Evolutionary conservation across 305 asterid species (phyloP), one percentile per base, ranked within the genome.

Genomic region (Withania somnifera): DNA sequence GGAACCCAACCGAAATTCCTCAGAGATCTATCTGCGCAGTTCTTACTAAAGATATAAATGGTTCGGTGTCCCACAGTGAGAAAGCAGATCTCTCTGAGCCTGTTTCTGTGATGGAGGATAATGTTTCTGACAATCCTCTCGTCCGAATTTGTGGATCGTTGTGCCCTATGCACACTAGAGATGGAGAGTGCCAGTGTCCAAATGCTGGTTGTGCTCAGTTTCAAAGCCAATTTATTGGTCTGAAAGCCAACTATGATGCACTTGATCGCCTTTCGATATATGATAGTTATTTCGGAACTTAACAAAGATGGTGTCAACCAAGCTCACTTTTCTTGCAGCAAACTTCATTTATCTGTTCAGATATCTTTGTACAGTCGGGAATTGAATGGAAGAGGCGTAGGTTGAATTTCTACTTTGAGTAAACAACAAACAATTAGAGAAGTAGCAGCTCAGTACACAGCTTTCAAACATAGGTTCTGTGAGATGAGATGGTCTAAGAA

Each of bases 181-280:
- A 93, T 45, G 97, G 98, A 81, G 97, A 93, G 53, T 96, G 99
- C 83, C 88, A 91, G 85, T 96, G 98, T 97, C 98, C 99, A 0
- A 87, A 88, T 78, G 91, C 95, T 79, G 98, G 93, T 2, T 97
- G 98, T 89, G 93, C 98, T 69, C 98, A 91, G 79, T 86, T 85
- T 51, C 97, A 91, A 53, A 94, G 97, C 85, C 98, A 94, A 85
- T 93, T 91, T 87, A 90, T 97, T 68, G 99, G 97, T 58, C 81
- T 97, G 85, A 92, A 87, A 89, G 98, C 97, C 22, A 97, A 97
- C 86, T 97, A 88, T 87, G 98, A 93, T 87, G 99, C 99, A 63
- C 93, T 97, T 57, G 99, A 97, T 84, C 91, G 91, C 38, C 94
- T 97, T 79, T 89, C 98, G 42, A 92, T 97, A 82, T 83, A 89